Base-by-base conservation (phyloP, 306 rosid genomes). In the Cicer pinnatifidum region DNA sequence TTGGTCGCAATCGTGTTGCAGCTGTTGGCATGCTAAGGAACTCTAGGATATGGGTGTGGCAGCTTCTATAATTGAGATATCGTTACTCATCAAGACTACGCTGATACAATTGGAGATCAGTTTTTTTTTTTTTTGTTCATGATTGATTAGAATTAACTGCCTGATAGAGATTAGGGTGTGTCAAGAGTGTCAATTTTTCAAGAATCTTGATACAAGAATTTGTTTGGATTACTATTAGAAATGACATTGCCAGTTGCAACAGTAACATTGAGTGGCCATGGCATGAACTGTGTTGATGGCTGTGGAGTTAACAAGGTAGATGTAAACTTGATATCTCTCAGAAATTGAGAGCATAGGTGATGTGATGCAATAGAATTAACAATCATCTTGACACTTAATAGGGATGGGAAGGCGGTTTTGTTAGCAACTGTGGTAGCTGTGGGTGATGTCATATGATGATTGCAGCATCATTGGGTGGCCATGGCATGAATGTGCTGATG, bases 221-320 rank as follows among this genome's bases (percentile, higher is more conserved):
- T 63, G 50, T 63, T 40, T 16, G 8, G 69, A 16, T 17, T 40
- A 63, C n/a, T 63, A 40, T 15, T 63, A 38, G 50, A 63, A 63
- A 63, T 40, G 50, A 63, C 51, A 40, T 50, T 63, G 8, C 35
- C 33, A 39, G 33, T 39, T n/a, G 23, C 23, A 62, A 62, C 4
- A 39, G 48, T 62, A 39, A 2, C 7, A 62, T 62, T 62, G 48
- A 16, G 48, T 62, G 69, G 69, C 69, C 19, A 13, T 38, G 67
- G 28, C 67, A 37, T 8, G 44, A 35, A 2, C 6, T 5, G 41
- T 59, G 12, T 19, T 12, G 69, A 13, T 63, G 48, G 33, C 48
- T 4, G n/a, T 63, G 69, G 50, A 15, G 16, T 63, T 9, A 63
- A 63, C 33, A 15, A 43, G 48, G 35, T 63, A 63, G 69, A 40